A percentile compares a stretch with the other conserved stretches of the same genome.
Evolutionary conservation across 208 protist genomes (phyloP).

Genomic region (Leishmania martiniquensis): DNA sequence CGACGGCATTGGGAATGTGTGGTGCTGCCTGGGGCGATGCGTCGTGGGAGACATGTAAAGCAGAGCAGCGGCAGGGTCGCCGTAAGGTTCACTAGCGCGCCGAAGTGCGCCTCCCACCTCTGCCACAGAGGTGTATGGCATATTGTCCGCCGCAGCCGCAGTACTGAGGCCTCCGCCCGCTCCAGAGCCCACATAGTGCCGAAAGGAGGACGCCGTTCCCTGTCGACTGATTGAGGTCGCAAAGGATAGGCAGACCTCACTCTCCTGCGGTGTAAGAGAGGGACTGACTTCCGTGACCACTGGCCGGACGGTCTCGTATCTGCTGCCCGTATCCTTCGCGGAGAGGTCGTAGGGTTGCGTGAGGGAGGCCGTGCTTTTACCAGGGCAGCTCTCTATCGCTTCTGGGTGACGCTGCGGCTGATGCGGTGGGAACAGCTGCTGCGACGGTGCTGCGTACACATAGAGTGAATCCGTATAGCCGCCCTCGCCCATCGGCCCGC

Average conservation of each 20-base stretch:
- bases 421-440: neutral
- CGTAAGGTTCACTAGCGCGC: neutral
- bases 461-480: neutral
- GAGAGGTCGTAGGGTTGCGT: neutral
- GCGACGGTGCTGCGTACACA: neutral
- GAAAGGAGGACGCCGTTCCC: neutral
- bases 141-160: too few species aligned
- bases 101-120: neutral
- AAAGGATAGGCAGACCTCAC: neutral
- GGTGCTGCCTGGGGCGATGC: neutral
- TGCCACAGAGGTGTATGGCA: neutral
- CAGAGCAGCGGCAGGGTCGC: neutral
- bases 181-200: slow-evolving; percentile 26
- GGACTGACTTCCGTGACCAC: neutral
- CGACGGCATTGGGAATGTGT: neutral
- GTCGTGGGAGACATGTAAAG: neutral
- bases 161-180: neutral
- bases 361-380: neutral
- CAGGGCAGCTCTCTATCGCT: neutral
- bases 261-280: neutral
- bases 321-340: neutral
- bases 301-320: neutral
- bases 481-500: neutral
- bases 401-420: neutral
- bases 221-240: neutral